Evolutionary conservation across 2,329 filamentous ascomycete species (phyloP).

Genomic region (Paraphoma sp.): DNA sequence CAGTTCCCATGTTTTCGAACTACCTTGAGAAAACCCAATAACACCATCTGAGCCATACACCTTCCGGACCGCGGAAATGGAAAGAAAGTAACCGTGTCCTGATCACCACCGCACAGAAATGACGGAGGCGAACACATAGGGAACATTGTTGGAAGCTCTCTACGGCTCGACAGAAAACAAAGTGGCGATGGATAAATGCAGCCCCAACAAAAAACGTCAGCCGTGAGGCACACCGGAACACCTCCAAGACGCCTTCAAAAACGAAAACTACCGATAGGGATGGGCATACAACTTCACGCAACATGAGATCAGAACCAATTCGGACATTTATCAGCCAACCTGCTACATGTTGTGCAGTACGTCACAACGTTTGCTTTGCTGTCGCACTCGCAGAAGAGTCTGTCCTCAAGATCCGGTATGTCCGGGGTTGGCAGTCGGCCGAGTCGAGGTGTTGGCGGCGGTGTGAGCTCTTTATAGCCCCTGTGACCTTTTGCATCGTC

Average conservation of each 20-base stretch:
- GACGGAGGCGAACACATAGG: no score
- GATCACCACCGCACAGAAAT: not conserved
- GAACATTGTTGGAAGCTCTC: no score
- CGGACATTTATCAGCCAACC: conserved; percentile 1
- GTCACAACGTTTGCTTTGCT: conserved; percentile 11
- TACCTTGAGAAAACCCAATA: not conserved
- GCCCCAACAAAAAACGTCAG: no score
- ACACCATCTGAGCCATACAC: not conserved
- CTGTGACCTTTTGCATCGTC: not conserved
- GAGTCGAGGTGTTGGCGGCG: conserved; percentile 41
- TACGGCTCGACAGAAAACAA: no score
- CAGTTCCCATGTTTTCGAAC: not conserved
- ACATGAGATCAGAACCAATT: not conserved
- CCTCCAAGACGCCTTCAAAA: not conserved
- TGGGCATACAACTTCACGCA: not conserved
- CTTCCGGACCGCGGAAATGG: not conserved
- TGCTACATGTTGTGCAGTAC: conserved; percentile 27
- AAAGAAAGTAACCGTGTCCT: not conserved
- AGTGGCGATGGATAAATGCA: no score
- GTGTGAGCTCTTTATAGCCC: conserved; percentile 7
- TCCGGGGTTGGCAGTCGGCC: conserved; percentile 44
- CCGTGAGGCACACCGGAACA: no score
- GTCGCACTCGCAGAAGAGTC: conserved; percentile 44
- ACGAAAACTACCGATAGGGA: not conserved
- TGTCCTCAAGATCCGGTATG: conserved; percentile 32